phyloP scores from a whole-genome alignment of 208 protist species.

The Wallacemonas sp. region DNA sequence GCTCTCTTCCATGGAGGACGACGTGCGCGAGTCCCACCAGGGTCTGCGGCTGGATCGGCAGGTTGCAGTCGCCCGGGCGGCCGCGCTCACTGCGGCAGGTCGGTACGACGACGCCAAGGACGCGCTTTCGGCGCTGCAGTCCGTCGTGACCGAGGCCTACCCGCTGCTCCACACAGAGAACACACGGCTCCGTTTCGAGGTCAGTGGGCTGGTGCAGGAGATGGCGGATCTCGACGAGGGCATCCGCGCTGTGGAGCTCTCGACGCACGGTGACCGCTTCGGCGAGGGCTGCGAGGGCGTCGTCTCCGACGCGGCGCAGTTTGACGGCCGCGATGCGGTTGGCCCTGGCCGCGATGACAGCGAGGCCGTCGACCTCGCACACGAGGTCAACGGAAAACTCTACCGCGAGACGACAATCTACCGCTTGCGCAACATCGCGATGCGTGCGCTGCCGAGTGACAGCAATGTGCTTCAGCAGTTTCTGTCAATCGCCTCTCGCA shows the following conservation, averaged over 20 bases:
- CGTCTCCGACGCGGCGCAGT: conserved; percentile 14
- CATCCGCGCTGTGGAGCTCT: conserved; percentile 72
- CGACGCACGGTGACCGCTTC: conserved; percentile 8
- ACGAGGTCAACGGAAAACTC: conserved; percentile 21
- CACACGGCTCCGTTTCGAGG: conserved; percentile 68
- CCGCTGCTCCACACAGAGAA: conserved; percentile 76
- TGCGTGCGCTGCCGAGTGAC: conserved; percentile 49
- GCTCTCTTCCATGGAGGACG: neutral
- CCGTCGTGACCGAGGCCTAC: conserved; percentile 62
- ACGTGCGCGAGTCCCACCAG: conserved; percentile 17
- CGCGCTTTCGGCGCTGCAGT: conserved; percentile 45
- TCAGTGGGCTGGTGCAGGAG: conserved; percentile 78
- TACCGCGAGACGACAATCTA: conserved; percentile 58
- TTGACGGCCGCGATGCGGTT: conserved; percentile 14
- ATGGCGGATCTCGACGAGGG: conserved; percentile 86
- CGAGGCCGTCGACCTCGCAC: conserved; percentile 21
- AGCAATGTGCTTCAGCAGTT: conserved; percentile 72
- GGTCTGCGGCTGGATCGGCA: conserved; percentile 42
- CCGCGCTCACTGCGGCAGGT: conserved; percentile 47
- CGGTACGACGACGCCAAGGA: conserved; percentile 66
- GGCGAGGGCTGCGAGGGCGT: neutral
- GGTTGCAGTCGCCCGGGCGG: conserved; percentile 59
- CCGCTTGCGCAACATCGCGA: conserved; percentile 75
- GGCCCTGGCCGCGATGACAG: conserved; percentile 24
- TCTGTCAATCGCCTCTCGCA: conserved; percentile 69